Conservation (phyloP, 2,329 filamentous ascomycete genomes). For the Fusarium bulbicola region DNA sequence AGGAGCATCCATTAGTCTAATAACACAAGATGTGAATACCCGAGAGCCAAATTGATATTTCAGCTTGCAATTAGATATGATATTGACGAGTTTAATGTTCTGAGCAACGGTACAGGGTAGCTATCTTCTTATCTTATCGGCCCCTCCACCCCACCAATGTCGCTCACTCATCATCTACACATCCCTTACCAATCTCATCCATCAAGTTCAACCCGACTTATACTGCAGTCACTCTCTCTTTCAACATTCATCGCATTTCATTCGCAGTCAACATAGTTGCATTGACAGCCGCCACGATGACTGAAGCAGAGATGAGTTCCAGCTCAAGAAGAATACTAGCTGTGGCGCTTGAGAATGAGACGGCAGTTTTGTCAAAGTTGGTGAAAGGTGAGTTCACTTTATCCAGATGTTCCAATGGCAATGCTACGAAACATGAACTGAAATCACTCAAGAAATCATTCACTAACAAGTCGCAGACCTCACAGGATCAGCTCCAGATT, state of each 20-base stretch:
- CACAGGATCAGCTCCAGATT: slow-evolving; percentile 55
- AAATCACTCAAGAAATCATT: neutral
- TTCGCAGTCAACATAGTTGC: rapidly evolving
- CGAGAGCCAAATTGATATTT: too few species aligned
- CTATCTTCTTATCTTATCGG: slow-evolving; percentile 24
- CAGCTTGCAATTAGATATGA: neutral
- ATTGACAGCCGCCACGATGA: slow-evolving; percentile 5
- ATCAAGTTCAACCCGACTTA: neutral
- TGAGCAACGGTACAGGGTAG: slow-evolving; percentile 3
- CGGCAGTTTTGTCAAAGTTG: slow-evolving; percentile 57
- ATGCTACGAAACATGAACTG: neutral
- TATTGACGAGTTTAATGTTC: rapidly evolving
- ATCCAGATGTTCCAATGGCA: neutral
- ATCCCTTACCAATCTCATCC: slow-evolving; percentile 27
- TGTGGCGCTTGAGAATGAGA: slow-evolving; percentile 60
- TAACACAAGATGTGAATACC: rapidly evolving
- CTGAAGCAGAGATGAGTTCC: slow-evolving; percentile 34
- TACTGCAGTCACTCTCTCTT: neutral
- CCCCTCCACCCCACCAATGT: slow-evolving; percentile 3
- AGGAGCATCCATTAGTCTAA: rapidly evolving
- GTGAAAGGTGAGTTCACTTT: slow-evolving; percentile 58
- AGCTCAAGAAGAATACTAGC: slow-evolving; percentile 63
- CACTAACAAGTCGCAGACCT: slow-evolving; percentile 54
- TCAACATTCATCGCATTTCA: neutral
- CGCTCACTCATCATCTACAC: slow-evolving; percentile 34